These are phyloP conservation scores for Xylariaceae sp. DNA, from an alignment of 2,329 filamentous ascomycete species.

Conservation along the genomic window DNA sequence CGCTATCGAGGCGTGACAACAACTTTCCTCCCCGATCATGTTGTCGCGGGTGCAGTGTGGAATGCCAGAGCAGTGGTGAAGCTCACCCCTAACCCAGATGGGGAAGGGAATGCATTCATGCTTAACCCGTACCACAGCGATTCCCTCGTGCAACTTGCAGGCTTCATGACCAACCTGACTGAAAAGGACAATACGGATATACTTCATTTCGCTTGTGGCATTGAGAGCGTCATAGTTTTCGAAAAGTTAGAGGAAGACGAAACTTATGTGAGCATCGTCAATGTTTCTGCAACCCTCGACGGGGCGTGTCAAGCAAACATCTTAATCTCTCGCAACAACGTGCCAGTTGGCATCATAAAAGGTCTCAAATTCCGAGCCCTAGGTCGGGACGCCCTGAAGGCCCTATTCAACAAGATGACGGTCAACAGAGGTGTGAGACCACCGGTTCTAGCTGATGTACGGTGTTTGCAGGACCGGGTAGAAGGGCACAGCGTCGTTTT, in stretches of 20 bases:
- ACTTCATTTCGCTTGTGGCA: constrained; percentile 22
- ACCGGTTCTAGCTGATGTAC: not conserved
- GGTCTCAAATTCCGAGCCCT: constrained; percentile 19
- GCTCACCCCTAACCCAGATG: constrained; percentile 13
- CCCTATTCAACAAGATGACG: not conserved
- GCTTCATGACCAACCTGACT: constrained; percentile 20
- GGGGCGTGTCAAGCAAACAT: constrained; percentile 20
- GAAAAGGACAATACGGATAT: constrained; percentile 8
- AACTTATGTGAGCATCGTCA: constrained; percentile 21
- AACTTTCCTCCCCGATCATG: constrained; percentile 12
- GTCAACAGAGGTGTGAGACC: not conserved
- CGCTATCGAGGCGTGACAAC: constrained; percentile 20
- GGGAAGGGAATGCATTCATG: constrained; percentile 9
- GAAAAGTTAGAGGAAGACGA: constrained; percentile 13
- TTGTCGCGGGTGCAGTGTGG: not conserved
- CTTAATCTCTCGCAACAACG: constrained; percentile 20
- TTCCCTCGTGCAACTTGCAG: constrained; percentile 22
- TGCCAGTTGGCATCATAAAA: constrained; percentile 16
- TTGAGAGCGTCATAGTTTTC: constrained; percentile 19
- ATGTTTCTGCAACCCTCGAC: constrained; percentile 13
- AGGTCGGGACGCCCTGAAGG: constrained; percentile 16
- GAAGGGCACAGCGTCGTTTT: no score
- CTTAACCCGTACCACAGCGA: constrained; percentile 23
- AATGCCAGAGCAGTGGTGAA: constrained; percentile 20
- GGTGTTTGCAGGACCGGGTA: not conserved